Conservation (phyloP, 2,329 filamentous ascomycete species). For the Botrytis tulipae region DNA sequence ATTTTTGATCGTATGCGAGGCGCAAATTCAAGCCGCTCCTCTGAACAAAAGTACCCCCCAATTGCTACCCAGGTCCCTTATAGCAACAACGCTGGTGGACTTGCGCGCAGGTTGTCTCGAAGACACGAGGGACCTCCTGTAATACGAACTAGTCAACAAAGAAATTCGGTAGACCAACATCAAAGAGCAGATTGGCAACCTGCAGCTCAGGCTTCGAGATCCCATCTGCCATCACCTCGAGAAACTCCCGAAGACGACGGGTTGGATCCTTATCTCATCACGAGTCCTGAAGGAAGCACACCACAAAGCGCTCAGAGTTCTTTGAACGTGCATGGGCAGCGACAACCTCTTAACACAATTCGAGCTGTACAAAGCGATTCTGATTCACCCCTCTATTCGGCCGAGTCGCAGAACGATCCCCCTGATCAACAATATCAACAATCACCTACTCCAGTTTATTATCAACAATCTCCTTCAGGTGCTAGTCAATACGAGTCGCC, state of each 20-base stretch:
- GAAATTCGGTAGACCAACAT: slow-evolving; percentile 42
- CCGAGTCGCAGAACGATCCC: slow-evolving; percentile 38
- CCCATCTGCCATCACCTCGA: slow-evolving; percentile 36
- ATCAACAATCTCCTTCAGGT: slow-evolving; percentile 15
- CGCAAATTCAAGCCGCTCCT: slow-evolving; percentile 28
- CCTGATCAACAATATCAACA: slow-evolving; percentile 40
- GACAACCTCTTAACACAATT: slow-evolving; percentile 33
- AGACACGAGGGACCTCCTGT: slow-evolving; percentile 49
- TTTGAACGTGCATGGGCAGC: slow-evolving; percentile 1
- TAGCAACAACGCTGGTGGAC: slow-evolving; percentile 50
- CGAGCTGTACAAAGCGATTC: slow-evolving; percentile 32
- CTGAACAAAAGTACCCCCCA: slow-evolving; percentile 29
- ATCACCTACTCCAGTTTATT: slow-evolving; percentile 19
- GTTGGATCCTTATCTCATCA: slow-evolving; percentile 37
- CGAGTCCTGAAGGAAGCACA: slow-evolving; percentile 25
- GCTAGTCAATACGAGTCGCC: slow-evolving; percentile 21
- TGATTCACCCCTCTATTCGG: slow-evolving; percentile 26
- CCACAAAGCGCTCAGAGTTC: slow-evolving; percentile 25
- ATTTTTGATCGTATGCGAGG: slow-evolving; percentile 38
- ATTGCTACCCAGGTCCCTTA: slow-evolving; percentile 18
- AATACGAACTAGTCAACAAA: slow-evolving; percentile 45
- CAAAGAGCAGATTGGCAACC: slow-evolving; percentile 40
- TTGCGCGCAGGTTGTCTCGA: slow-evolving; percentile 56
- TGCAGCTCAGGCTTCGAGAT: slow-evolving; percentile 37
- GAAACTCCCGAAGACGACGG: slow-evolving; percentile 34